Conservation (phyloP, 2,329 filamentous ascomycete species). For the Colletotrichum salicis region DNA sequence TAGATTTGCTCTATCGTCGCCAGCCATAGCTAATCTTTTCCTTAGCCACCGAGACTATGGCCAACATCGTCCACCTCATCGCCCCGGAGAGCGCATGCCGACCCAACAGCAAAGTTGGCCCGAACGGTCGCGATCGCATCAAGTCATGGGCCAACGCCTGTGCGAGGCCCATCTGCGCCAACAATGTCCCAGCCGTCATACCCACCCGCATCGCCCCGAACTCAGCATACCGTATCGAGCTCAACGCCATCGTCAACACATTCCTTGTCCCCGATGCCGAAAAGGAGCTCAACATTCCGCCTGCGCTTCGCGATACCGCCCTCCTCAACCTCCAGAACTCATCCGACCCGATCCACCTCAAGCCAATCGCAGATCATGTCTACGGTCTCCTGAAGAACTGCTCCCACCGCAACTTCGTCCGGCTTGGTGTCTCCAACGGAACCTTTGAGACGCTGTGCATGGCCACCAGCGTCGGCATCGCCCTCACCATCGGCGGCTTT, state of each 20-base stretch:
- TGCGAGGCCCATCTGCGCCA: conserved; percentile 25
- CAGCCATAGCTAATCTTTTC: not conserved
- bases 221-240: conserved; percentile 42
- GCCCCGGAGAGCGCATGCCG: conserved; percentile 42
- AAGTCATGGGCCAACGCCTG: conserved; percentile 38
- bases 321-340: conserved; percentile 49
- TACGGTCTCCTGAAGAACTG: conserved; percentile 59
- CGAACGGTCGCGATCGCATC: conserved; percentile 38
- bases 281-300: conserved; percentile 60
- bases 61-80: conserved; percentile 48
- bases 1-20: not conserved
- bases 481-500: conserved; percentile 52
- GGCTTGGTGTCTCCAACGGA: conserved; percentile 64
- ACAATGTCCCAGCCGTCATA: conserved; percentile 20
- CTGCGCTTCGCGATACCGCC: conserved; percentile 51
- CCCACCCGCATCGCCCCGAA: conserved; percentile 32
- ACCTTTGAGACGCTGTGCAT: conserved; percentile 61
- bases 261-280: conserved; percentile 54
- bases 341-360: conserved; percentile 51
- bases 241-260: conserved; percentile 52
- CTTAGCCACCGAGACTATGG: conserved; percentile 45
- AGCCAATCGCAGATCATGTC: conserved; percentile 57
- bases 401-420: conserved; percentile 62
- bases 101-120: conserved; percentile 31
- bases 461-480: conserved; percentile 55